Percentiles rank a stretch among this genome's conserved stretches.
Evolutionary conservation across 2,329 filamentous ascomycete genomes (phyloP).

Genomic region (Cucurbitaria berberidis): DNA sequence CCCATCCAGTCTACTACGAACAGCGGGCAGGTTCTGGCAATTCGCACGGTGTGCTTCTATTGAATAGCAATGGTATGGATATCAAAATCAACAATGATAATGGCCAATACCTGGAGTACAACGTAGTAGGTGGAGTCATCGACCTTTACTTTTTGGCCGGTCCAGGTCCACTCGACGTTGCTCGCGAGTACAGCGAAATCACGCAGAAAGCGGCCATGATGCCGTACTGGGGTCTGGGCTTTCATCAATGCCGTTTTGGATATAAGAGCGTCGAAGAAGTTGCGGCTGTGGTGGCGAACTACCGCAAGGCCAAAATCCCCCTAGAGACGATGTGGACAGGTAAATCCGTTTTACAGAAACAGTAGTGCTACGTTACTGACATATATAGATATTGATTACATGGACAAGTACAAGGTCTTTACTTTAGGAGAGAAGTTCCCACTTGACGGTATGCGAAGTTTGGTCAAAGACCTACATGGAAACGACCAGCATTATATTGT

Average conservation of each 20-base stretch:
- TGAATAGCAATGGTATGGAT: conserved; percentile 64
- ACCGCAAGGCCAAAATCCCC: conserved; percentile 67
- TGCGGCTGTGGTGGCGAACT: conserved; percentile 70
- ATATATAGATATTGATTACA: conserved; percentile 68
- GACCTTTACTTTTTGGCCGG: conserved; percentile 64
- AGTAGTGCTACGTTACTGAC: conserved; percentile 4
- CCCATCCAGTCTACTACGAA: conserved; percentile 76
- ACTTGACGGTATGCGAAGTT: conserved; percentile 63
- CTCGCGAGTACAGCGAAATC: conserved; percentile 56
- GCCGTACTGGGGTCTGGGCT: conserved; percentile 60
- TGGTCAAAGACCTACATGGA: conserved; percentile 69
- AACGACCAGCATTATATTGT: conserved; percentile 73
- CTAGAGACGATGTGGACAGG: conserved; percentile 76
- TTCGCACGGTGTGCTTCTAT: conserved; percentile 44
- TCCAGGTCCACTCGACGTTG: conserved; percentile 54
- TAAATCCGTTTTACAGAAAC: conserved; percentile 49
- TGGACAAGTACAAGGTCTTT: conserved; percentile 65
- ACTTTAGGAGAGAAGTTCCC: conserved; percentile 69
- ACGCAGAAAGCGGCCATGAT: conserved; percentile 55
- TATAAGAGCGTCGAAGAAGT: conserved; percentile 65
- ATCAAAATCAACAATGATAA: conserved; percentile 72
- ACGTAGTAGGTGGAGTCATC: conserved; percentile 76
- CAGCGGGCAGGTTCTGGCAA: conserved; percentile 59
- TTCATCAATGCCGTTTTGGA: conserved; percentile 58
- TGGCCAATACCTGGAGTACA: conserved; percentile 77